Percentiles rank a stretch among this genome's conserved stretches.
These are phyloP conservation scores for Aaosphaeria arxii DNA, from an alignment of 2,329 filamentous ascomycete species.

Conservation along the genomic window DNA sequence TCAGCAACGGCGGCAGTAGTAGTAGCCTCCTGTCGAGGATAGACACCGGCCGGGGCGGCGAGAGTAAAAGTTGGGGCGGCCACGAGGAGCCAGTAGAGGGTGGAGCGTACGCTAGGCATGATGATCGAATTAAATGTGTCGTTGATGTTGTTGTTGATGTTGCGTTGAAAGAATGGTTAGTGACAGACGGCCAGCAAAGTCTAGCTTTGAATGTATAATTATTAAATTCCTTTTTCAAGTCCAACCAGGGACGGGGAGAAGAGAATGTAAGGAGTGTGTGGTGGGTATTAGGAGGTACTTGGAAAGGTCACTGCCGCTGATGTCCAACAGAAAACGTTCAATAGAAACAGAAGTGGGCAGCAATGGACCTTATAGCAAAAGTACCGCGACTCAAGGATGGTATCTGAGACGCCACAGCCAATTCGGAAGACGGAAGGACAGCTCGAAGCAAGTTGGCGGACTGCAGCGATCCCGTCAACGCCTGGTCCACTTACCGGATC, in stretches of 20 bases:
- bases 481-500: slow-evolving; percentile 26
- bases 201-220: slow-evolving; percentile 34
- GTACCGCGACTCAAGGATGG: slow-evolving; percentile 23
- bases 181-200: slow-evolving; percentile 35
- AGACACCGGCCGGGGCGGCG: slow-evolving; percentile 27
- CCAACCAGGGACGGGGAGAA: slow-evolving; percentile 40
- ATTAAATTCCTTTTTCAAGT: slow-evolving; percentile 32
- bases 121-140: slow-evolving; percentile 26
- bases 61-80: slow-evolving; percentile 30
- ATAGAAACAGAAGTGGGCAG: slow-evolving; percentile 34
- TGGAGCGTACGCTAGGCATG: slow-evolving; percentile 37
- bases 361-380: slow-evolving; percentile 37
- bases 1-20: slow-evolving; percentile 4
- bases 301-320: slow-evolving; percentile 29
- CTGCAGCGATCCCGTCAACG: slow-evolving; percentile 28
- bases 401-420: slow-evolving; percentile 37
- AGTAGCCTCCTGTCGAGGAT: slow-evolving; percentile 19
- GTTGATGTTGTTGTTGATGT: slow-evolving; percentile 9
- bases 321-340: slow-evolving; percentile 36
- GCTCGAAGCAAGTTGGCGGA: slow-evolving; percentile 28
- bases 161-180: slow-evolving; percentile 7
- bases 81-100: slow-evolving; percentile 33
- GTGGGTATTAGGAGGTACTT: slow-evolving; percentile 33
- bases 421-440: slow-evolving; percentile 36
- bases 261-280: slow-evolving; percentile 31